phyloP scores from a whole-genome alignment of 495 filamentous ascomycete genomes.

The Achaetomiella virescens region DNA sequence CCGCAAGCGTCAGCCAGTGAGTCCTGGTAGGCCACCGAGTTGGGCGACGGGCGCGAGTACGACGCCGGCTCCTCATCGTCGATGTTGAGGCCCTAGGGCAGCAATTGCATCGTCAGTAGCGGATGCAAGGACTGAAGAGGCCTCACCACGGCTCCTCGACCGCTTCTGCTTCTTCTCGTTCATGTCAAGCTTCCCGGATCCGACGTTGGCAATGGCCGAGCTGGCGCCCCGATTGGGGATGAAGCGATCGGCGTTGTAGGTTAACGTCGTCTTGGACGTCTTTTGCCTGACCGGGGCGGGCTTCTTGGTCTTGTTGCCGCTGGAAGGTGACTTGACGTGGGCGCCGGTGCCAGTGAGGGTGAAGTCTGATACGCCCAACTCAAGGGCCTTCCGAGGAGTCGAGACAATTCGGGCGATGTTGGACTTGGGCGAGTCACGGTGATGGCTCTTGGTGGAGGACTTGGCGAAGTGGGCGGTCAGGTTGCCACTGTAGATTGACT shows the following conservation, averaged over 20 bases:
- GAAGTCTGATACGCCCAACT: slow-evolving; percentile 90
- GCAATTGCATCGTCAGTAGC: slow-evolving; percentile 71
- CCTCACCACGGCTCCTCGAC: slow-evolving; percentile 59
- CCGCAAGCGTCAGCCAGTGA: slow-evolving; percentile 88
- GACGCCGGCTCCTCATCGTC: slow-evolving; percentile 42
- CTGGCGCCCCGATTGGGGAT: slow-evolving; percentile 88
- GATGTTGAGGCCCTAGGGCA: slow-evolving; percentile 70
- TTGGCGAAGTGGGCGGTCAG: slow-evolving; percentile 69
- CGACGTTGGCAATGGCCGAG: slow-evolving; percentile 76
- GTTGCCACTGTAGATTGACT: slow-evolving; percentile 66
- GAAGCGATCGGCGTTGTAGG: slow-evolving; percentile 87
- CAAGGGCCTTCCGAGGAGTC: slow-evolving; percentile 71
- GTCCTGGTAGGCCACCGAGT: slow-evolving; percentile 85
- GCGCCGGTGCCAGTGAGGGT: slow-evolving; percentile 73
- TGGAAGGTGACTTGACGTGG: slow-evolving; percentile 63
- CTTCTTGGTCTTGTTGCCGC: slow-evolving; percentile 61
- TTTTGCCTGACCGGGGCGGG: slow-evolving; percentile 52
- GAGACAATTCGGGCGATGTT: slow-evolving; percentile 72
- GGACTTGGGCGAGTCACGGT: slow-evolving; percentile 79
- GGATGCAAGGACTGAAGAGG: slow-evolving; percentile 56
- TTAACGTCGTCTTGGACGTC: slow-evolving; percentile 70
- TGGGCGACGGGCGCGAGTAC: slow-evolving; percentile 77
- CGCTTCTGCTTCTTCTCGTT: slow-evolving; percentile 60
- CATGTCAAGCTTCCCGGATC: slow-evolving; percentile 69
- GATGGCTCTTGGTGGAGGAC: slow-evolving; percentile 45